Base-by-base conservation (phyloP, 768 basidiomycete species). In the Boletus vermiculosoides region DNA sequence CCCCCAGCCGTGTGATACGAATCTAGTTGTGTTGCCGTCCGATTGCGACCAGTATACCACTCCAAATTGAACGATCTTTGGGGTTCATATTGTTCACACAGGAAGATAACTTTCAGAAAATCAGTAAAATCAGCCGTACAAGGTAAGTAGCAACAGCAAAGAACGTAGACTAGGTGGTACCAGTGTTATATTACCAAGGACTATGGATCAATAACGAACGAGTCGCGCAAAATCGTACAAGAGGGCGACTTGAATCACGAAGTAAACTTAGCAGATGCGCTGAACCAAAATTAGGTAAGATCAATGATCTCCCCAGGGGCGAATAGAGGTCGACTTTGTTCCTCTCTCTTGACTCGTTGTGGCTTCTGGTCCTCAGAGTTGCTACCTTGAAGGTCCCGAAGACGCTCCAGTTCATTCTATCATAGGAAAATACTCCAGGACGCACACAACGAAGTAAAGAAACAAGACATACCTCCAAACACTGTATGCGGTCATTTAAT, bases 301-400 rank as follows among this genome's bases (percentile, higher is more conserved):
- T 61, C 62, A 25, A 64, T 64, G 34, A 64, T 20, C 39, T 64
- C 58, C 41, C 52, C 53, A 0, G 47, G 45, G 30, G 36, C 6
- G n/a, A 57, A 53, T 1, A 45, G 3, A 31, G 25, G 49, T 15
- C 20, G 45, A 13, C 37, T 57, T 12, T 20, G 52, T 50, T 55
- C 50, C 25, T 62, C 57, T 31, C 45, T 50, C 50, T 67, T 63
- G 41, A 63, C 44, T 33, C 58, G 60, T 45, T 68, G 60, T 9
- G 58, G 44, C 12, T 66, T 63, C 16, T 23, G 45, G 30, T 60
- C 56, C 31, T 56, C 41, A 7, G 46, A 39, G 12, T 44, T 16
- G 22, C 40, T n/a, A 30, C 7, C 11, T 18, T 54, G 49, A 46
- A 61, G 16, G 15, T 33, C 44, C 16, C 61, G 61, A 22, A 63